These are phyloP conservation scores for Lentinus brumalis DNA, from an alignment of 768 basidiomycete genomes.

Conservation along the genomic window DNA sequence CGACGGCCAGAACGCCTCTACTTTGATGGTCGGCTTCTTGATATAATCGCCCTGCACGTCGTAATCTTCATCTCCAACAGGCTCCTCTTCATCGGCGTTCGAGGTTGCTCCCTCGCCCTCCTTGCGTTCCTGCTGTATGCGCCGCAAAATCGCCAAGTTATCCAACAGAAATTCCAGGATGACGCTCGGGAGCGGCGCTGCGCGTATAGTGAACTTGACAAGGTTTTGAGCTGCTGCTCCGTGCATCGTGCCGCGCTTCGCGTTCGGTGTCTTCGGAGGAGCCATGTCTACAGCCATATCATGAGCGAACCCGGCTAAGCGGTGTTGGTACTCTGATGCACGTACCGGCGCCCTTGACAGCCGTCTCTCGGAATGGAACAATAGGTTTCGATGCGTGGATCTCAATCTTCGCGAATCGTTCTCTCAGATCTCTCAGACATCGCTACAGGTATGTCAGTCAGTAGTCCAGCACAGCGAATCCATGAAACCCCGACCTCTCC, in stretches of 20 bases:
- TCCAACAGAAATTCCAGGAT: conserved; percentile 78
- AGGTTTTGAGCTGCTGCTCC: conserved; percentile 68
- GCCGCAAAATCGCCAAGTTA: conserved; percentile 66
- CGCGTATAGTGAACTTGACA: conserved; percentile 83
- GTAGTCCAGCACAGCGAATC: background rate
- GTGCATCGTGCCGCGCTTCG: conserved; percentile 75
- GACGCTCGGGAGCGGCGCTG: conserved; percentile 69
- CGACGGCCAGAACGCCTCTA: conserved; percentile 80
- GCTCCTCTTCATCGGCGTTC: conserved; percentile 11
- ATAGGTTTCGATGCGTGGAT: conserved; percentile 95
- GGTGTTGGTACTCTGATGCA: background rate
- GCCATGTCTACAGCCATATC: conserved; percentile 72
- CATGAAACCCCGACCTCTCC: conserved; percentile 66
- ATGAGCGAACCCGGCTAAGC: conserved; percentile 1
- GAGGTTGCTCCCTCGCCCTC: conserved; percentile 11
- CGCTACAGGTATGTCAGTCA: conserved; percentile 50
- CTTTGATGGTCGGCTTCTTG: conserved; percentile 61
- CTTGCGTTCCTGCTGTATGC: conserved; percentile 49
- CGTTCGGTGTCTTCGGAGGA: conserved; percentile 71
- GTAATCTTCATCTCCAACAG: conserved; percentile 32
- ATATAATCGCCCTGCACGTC: conserved; percentile 60
- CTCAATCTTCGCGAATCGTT: conserved; percentile 90
- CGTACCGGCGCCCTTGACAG: conserved; percentile 74
- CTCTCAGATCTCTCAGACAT: conserved; percentile 93
- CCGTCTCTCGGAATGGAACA: conserved; percentile 97